These are phyloP conservation scores for Amaranthus palmeri DNA, from an alignment of 148 eudicot species.

Conservation along the genomic window DNA sequence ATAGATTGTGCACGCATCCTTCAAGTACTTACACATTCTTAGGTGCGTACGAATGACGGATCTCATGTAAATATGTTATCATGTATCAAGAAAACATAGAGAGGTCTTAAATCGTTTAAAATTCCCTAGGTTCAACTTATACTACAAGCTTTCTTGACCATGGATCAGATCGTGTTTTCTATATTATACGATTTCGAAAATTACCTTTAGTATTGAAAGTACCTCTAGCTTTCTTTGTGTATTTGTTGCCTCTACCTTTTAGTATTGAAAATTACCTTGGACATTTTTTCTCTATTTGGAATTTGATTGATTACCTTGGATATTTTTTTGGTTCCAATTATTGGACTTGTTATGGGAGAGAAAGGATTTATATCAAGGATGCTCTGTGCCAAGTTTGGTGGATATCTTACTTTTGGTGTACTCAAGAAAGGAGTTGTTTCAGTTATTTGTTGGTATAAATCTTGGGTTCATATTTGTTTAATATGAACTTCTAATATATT, in stretches of 20 bases:
- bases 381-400: constrained; percentile 85
- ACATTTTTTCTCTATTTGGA: not conserved
- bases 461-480: too few species aligned
- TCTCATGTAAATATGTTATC: not conserved
- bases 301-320: not conserved
- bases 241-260: too few species aligned
- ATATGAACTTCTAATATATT: too few species aligned
- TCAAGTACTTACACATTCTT: constrained; percentile 65
- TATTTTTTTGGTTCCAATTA: constrained; percentile 58
- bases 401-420: constrained; percentile 80
- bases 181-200: too few species aligned
- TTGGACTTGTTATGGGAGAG: constrained; percentile 87
- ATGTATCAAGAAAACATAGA: too few species aligned
- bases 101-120: too few species aligned
- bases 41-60: constrained; percentile 30
- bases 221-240: too few species aligned
- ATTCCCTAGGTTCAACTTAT: too few species aligned
- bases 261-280: not conserved
- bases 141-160: too few species aligned
- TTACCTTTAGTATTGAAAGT: too few species aligned
- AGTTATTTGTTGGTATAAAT: too few species aligned
- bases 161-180: too few species aligned
- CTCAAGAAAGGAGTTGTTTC: constrained; percentile 66
- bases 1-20: constrained; percentile 76
- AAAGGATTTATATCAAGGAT: constrained; percentile 69